Evolutionary conservation across 306 rosid genomes (phyloP), one percentile per base, ranked within the genome.

Genomic region (Quercus robur): DNA sequence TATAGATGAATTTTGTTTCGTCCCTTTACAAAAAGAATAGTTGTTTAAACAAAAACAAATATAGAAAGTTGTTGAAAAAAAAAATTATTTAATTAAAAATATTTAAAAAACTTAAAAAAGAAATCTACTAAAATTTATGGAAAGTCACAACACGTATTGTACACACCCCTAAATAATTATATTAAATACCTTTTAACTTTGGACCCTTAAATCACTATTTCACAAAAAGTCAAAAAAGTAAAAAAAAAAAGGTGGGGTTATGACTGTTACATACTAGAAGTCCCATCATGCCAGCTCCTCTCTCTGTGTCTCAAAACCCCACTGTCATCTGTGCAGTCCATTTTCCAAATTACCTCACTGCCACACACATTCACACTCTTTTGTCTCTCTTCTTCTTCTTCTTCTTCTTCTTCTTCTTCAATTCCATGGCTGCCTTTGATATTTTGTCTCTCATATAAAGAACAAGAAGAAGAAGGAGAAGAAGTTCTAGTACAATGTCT

Each of bases 201-300:
- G 15, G 17, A 49, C 54, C 54, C 5, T 49, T 10, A 49, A 49
- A 12, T 49, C 17, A 49, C 17, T 49, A 13, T 13, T 49, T 49
- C 5, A 49, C 46, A 41, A 41, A 41, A 41, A 41, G 46, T 41
- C 46, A 9, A 4, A 56, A 26, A 3, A 17, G 13, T 25, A 25
- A 25, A 26, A 28, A 13, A 1, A 71, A 58, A 58, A 30, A 21
- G 23, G 15, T 7, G 10, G 28, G 71, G 31, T 7, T 21, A 55
- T 59, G 28, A 26, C 28, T 26, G 80, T 64, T 51, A 20, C 9
- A 35, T 73, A 72, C 71, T 54, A 18, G 28, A 21, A 49, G 80
- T 86, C 86, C 85, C 74, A 82, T 71, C 81, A 81, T 72, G 85
- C 64, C 77, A 33, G 88, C 80, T 82, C 71, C 67, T 82, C 41